Base-by-base conservation (phyloP, 139 green algal species). In the Tetraselmis striata region DNA sequence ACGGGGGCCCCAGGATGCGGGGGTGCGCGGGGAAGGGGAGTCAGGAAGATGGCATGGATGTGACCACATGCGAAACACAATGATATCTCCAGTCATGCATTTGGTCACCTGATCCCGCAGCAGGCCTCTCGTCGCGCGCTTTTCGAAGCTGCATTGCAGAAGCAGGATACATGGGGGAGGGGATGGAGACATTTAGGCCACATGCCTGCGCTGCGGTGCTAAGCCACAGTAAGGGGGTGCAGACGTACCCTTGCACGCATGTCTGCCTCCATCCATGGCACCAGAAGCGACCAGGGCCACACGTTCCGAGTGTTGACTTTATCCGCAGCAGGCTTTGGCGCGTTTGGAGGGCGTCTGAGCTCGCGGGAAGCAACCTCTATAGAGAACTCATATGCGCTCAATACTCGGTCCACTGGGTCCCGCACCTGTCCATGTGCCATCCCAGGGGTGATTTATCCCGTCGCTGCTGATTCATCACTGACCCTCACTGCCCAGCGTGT, bases 321-420 rank as follows among this genome's bases (percentile, higher is more conserved):
- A 32, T 83, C 45, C n/a, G 77, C 79, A 2, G 30, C 85, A 59
- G 45, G 45, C 18, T 18, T 86, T 86, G 1, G 59, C 59, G 30
- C 75, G 81, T n/a, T 82, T 85, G 25, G 83, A 84, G 2, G 80
- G 58, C 80, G 32, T 1, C 76, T 80, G 45, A 89, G 67, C 5
- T 85, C 79, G 25, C 88, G 78, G 0, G 88, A 84, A 2, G 92
- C 89, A 11, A 94, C 87, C 80, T 94, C 86, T 22, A 93, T 81
- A 0, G 90, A 85, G 88, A 98, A 98, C 85, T 98, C 95, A 31
- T 98, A 98, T 0, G 94, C 90, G 58, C 84, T 93, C 1, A 98
- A 78, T 23, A 98, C 82, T 1, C 95, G 89, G 23, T 94, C 88
- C 2, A 97, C 82, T 23, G 96, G 95, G 80, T 97, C 87, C 27